Evolutionary conservation across 2,329 filamentous ascomycete species (phyloP).

Genomic region (Tolypocladium tundrense): DNA sequence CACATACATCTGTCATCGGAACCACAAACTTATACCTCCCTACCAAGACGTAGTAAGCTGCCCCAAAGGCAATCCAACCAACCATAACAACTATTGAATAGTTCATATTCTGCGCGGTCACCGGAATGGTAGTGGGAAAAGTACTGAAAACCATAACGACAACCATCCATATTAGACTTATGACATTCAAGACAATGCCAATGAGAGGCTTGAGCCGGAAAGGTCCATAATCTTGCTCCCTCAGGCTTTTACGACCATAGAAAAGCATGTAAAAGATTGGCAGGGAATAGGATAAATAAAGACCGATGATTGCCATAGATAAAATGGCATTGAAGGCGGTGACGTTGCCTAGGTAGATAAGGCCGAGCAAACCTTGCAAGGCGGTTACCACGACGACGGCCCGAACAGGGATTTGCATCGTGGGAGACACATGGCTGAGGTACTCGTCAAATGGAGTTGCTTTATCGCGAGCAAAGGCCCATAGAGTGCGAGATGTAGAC

Average conservation of each 20-base stretch:
- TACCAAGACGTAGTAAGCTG: slow-evolving; percentile 18
- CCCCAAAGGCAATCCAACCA: slow-evolving; percentile 25
- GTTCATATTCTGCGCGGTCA: slow-evolving; percentile 33
- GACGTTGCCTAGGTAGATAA: slow-evolving; percentile 30
- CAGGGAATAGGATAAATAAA: slow-evolving; percentile 32
- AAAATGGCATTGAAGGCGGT: slow-evolving; percentile 30
- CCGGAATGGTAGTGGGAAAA: slow-evolving; percentile 29
- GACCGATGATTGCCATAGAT: slow-evolving; percentile 29
- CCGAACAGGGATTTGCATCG: slow-evolving; percentile 22
- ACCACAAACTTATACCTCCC: slow-evolving; percentile 17
- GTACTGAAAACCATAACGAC: slow-evolving; percentile 34
- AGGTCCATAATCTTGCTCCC: slow-evolving; percentile 9
- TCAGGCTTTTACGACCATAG: slow-evolving; percentile 18
- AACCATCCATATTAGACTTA: slow-evolving; percentile 31
- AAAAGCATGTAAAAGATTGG: slow-evolving; percentile 26
- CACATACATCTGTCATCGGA: slow-evolving; percentile 5
- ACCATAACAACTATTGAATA: slow-evolving; percentile 32
- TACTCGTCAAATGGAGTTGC: slow-evolving; percentile 23
- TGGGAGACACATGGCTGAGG: slow-evolving; percentile 22
- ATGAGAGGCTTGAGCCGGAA: slow-evolving; percentile 20
- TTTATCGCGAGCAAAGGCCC: slow-evolving; percentile 28
- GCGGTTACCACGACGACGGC: slow-evolving; percentile 13
- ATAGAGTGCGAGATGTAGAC: slow-evolving; percentile 25
- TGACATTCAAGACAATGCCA: slow-evolving; percentile 26
- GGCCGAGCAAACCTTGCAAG: slow-evolving; percentile 18